Evolutionary conservation across 306 rosid genomes (phyloP).

Genomic region (Amphicarpaea edgeworthii): DNA sequence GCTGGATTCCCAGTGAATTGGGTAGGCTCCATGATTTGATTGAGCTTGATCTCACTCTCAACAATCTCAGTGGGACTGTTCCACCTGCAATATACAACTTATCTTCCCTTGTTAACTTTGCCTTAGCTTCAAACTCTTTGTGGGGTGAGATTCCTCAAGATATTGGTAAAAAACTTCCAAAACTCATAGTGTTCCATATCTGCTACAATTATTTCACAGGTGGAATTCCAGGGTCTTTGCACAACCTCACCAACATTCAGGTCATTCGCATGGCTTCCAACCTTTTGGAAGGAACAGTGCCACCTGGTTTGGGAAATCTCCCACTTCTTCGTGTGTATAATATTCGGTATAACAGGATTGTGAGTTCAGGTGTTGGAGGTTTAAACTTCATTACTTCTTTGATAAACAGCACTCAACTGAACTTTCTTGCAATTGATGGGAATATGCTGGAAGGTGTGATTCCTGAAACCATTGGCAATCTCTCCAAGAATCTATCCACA

Average conservation of each 20-base stretch:
- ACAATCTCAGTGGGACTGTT: slow-evolving; percentile 66
- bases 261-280: slow-evolving; percentile 61
- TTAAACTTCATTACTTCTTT: slow-evolving; percentile 65
- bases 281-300: slow-evolving; percentile 67
- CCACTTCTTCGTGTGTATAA: slow-evolving; percentile 66
- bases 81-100: slow-evolving; percentile 62
- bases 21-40: slow-evolving; percentile 58
- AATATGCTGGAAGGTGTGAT: slow-evolving; percentile 68
- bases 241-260: slow-evolving; percentile 67
- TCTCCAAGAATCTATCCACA: slow-evolving; percentile 58
- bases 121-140: slow-evolving; percentile 65
- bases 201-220: slow-evolving; percentile 75
- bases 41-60: slow-evolving; percentile 63
- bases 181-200: slow-evolving; percentile 58
- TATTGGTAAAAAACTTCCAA: slow-evolving; percentile 66
- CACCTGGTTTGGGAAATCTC: slow-evolving; percentile 79
- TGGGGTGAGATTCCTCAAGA: slow-evolving; percentile 75
- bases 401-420: slow-evolving; percentile 66
- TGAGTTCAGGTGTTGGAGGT: slow-evolving; percentile 53
- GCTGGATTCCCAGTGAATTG: slow-evolving; percentile 61
- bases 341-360: slow-evolving; percentile 69
- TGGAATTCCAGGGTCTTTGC: slow-evolving; percentile 71
- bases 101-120: slow-evolving; percentile 62
- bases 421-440: slow-evolving; percentile 61
- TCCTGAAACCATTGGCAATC: slow-evolving; percentile 75